A percentile compares a stretch with the other conserved stretches of the same genome.
These are phyloP conservation scores for Phaffia rhodozyma DNA, from an alignment of 1,284 basidiomycete species.

Conservation along the genomic window DNA sequence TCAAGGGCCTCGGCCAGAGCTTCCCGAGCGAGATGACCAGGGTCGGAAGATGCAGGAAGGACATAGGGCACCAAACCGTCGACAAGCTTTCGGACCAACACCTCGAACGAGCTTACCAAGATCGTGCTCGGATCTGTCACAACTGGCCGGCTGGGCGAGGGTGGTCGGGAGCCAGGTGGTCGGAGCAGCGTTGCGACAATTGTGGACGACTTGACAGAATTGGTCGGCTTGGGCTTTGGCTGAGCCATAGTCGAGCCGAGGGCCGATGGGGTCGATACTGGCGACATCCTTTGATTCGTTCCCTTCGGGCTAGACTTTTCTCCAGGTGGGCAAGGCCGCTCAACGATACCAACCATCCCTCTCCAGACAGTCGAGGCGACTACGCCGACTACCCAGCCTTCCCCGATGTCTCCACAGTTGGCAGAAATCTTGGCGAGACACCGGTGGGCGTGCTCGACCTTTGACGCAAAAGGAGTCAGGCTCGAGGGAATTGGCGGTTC, in stretches of 20 bases:
- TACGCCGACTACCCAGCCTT: conserved; percentile 36
- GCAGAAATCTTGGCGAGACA: conserved; percentile 31
- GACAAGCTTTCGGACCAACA: conserved; percentile 33
- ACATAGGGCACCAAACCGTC: conserved; percentile 31
- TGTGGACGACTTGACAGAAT: neutral
- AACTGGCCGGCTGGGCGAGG: conserved; percentile 28
- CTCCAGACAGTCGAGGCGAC: conserved; percentile 36
- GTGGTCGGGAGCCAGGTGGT: neutral
- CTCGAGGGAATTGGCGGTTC: conserved; percentile 29
- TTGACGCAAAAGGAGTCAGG: conserved; percentile 34
- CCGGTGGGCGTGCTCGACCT: conserved; percentile 32
- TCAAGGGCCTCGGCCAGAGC: conserved; percentile 36
- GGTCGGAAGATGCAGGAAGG: conserved; percentile 24
- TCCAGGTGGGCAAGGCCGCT: conserved; percentile 1
- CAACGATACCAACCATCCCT: conserved; percentile 29
- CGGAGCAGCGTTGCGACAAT: conserved; percentile 12
- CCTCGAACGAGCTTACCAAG: conserved; percentile 33
- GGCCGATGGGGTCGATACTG: neutral
- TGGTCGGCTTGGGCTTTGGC: too few relatives aligned
- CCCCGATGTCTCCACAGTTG: conserved; percentile 35
- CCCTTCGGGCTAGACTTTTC: neutral
- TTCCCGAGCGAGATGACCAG: conserved; percentile 34
- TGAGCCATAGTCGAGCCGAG: too few relatives aligned
- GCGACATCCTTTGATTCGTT: neutral
- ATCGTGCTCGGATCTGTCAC: conserved; percentile 28